phyloP scores from a whole-genome alignment of 169 alveolate species.

The Cryptosporidium andersoni region DNA sequence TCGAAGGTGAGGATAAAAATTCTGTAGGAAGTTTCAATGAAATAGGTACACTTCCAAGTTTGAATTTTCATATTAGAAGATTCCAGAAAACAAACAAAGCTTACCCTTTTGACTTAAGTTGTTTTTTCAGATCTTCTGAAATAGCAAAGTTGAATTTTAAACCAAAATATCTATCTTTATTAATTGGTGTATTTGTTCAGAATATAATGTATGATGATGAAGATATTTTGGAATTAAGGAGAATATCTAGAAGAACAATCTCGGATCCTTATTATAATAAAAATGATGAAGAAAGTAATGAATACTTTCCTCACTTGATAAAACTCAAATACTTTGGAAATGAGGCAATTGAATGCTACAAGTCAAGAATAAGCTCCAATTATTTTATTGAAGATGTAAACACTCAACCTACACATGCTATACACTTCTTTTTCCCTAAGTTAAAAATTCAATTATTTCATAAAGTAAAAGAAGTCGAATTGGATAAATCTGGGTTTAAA shows the following conservation, averaged over 20 bases:
- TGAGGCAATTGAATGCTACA: neutral
- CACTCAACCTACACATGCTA: slow-evolving; percentile 36
- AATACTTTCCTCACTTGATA: slow-evolving; percentile 12
- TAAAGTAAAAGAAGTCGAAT: too few relatives aligned
- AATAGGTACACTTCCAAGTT: slow-evolving; percentile 28
- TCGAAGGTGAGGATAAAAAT: neutral
- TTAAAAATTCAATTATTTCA: neutral
- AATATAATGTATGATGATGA: slow-evolving; percentile 22
- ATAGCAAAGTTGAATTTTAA: slow-evolving; percentile 1
- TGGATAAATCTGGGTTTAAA: too few relatives aligned
- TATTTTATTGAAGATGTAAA: neutral
- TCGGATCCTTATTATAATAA: slow-evolving; percentile 24
- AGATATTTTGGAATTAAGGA: neutral
- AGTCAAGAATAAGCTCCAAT: neutral
- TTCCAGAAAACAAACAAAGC: neutral
- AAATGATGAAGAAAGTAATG: neutral
- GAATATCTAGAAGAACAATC: slow-evolving; percentile 22
- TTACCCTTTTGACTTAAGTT: slow-evolving; percentile 47
- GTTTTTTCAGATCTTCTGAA: slow-evolving; percentile 14
- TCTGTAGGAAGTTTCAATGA: neutral
- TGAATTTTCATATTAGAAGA: slow-evolving; percentile 47
- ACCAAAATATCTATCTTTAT: neutral
- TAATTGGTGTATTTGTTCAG: slow-evolving; percentile 5
- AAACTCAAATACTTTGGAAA: slow-evolving; percentile 15
- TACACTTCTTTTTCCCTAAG: slow-evolving; percentile 16